These are phyloP conservation scores for Fusarium sp. DNA, from an alignment of 2,329 filamentous ascomycete species.

Conservation along the genomic window DNA sequence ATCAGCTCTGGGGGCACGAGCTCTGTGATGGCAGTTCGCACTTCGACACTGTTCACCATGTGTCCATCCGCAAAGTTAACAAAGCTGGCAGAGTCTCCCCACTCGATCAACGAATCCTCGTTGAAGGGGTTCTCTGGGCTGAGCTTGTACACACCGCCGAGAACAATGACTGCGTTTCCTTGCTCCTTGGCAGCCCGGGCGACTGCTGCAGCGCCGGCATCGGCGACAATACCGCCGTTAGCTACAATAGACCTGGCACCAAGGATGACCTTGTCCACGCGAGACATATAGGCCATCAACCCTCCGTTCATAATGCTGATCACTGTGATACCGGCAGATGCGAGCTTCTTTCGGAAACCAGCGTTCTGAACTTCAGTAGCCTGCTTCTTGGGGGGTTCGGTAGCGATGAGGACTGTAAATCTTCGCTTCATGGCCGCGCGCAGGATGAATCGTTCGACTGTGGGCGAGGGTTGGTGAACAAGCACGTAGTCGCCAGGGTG, in stretches of 20 bases:
- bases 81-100: conserved; percentile 82
- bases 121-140: conserved; percentile 90
- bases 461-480: conserved; percentile 85
- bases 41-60: conserved; percentile 80
- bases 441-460: conserved; percentile 89
- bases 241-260: conserved; percentile 88
- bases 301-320: conserved; percentile 87
- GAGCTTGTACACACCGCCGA: conserved; percentile 93
- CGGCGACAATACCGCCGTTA: conserved; percentile 86
- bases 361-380: conserved; percentile 57
- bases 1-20: conserved; percentile 81
- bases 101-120: conserved; percentile 84
- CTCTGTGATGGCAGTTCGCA: conserved; percentile 84
- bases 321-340: conserved; percentile 80
- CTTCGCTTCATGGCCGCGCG: conserved; percentile 89
- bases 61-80: conserved; percentile 82
- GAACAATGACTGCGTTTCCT: conserved; percentile 85
- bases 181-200: conserved; percentile 86
- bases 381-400: conserved; percentile 62
- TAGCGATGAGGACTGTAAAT: conserved; percentile 89
- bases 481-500: conserved; percentile 93
- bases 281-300: conserved; percentile 92
- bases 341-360: conserved; percentile 80
- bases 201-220: conserved; percentile 84
- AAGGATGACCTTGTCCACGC: conserved; percentile 94